These are phyloP conservation scores for Fusarium oligoseptatum DNA, from an alignment of 2,329 filamentous ascomycete genomes.

Conservation along the genomic window DNA sequence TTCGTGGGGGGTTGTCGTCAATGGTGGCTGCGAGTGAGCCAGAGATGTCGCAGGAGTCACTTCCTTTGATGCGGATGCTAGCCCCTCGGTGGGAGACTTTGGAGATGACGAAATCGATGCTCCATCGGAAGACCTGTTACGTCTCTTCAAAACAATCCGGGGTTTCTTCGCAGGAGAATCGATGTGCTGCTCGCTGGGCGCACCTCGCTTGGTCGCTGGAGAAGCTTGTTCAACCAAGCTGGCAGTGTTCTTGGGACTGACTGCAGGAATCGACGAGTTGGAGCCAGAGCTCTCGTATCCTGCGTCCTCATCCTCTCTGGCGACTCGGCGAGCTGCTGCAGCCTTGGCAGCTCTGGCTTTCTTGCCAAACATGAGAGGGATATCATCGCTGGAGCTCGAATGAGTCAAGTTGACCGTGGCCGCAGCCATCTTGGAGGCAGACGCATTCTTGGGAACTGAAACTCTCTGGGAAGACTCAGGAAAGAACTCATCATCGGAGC, in stretches of 20 bases:
- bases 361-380: not conserved
- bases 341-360: not conserved
- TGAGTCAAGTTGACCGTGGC: not conserved
- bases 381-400: not conserved
- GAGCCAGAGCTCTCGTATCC: not conserved
- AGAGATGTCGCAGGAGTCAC: not conserved
- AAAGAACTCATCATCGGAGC: not conserved
- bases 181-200: not conserved
- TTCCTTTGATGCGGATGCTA: not conserved
- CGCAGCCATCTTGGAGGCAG: not conserved
- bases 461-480: not conserved
- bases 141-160: conserved; percentile 16
- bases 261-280: not conserved
- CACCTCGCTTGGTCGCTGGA: conserved; percentile 4
- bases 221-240: not conserved
- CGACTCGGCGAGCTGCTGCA: not conserved
- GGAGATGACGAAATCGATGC: not conserved
- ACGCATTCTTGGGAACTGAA: not conserved
- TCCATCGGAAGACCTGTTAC: not conserved
- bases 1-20: not conserved
- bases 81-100: not conserved
- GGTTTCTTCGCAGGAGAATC: conserved; percentile 16
- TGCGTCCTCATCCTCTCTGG: not conserved
- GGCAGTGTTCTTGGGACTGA: not conserved
- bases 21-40: not conserved